A percentile compares a stretch with the other conserved stretches of the same genome.
These are phyloP conservation scores for Neonectria neomacrospora DNA, from an alignment of 2,329 filamentous ascomycete species.

Conservation along the genomic window DNA sequence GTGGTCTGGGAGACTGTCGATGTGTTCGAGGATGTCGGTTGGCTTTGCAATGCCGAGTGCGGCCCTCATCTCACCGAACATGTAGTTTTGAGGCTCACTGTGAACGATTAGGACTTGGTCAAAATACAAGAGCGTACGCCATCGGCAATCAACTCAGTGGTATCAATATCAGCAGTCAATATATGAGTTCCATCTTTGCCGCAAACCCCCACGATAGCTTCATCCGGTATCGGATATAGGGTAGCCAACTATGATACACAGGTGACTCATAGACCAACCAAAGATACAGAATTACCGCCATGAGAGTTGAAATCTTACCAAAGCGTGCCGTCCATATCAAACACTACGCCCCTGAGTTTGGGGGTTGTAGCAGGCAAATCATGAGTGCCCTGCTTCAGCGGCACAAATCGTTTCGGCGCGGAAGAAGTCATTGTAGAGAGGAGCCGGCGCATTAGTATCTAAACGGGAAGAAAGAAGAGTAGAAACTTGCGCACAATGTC, in stretches of 20 bases:
- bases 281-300: not conserved
- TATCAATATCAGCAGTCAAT: not conserved
- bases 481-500: not conserved
- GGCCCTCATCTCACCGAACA: slow-evolving; percentile 88
- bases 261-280: not conserved
- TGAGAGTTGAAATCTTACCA: slow-evolving; percentile 69
- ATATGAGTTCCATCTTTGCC: not conserved
- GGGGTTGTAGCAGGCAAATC: slow-evolving; percentile 51
- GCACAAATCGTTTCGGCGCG: slow-evolving; percentile 64
- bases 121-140: not conserved
- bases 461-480: not conserved
- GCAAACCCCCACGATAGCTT: not conserved
- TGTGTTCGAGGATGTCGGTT: slow-evolving; percentile 89
- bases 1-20: slow-evolving; percentile 75
- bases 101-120: not conserved
- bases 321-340: slow-evolving; percentile 95
- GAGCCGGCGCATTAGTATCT: slow-evolving; percentile 42
- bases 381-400: slow-evolving; percentile 56
- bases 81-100: slow-evolving; percentile 92
- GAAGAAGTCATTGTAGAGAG: slow-evolving; percentile 56
- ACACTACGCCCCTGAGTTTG: slow-evolving; percentile 72
- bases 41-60: slow-evolving; percentile 77
- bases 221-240: not conserved
- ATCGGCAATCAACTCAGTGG: not conserved
- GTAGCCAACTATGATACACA: not conserved